A percentile compares a stretch with the other conserved stretches of the same genome.
These are phyloP conservation scores for Plasmopara halstedii DNA, from an alignment of 352 stramenopile species.

Conservation along the genomic window DNA sequence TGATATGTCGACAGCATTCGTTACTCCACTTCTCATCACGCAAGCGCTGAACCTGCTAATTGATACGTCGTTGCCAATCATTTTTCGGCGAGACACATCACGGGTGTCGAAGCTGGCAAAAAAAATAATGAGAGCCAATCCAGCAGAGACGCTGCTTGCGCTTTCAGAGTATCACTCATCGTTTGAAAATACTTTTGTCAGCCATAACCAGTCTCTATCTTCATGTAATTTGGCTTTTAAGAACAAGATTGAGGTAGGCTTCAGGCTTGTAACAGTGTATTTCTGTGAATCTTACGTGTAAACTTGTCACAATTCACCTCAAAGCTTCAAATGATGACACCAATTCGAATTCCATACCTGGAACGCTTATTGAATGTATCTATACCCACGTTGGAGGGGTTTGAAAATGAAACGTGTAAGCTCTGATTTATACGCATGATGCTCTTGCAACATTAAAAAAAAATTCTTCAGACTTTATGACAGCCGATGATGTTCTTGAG, in stretches of 20 bases:
- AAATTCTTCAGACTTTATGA: slow-evolving; percentile 60
- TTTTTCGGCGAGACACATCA: slow-evolving; percentile 54
- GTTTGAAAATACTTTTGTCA: slow-evolving; percentile 51
- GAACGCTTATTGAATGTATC: slow-evolving; percentile 64
- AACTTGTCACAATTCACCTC: background rate
- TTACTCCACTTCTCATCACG: slow-evolving; percentile 79
- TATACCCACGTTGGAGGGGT: slow-evolving; percentile 72
- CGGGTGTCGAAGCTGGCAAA: slow-evolving; percentile 67
- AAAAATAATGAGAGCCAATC: slow-evolving; percentile 78
- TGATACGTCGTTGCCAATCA: slow-evolving; percentile 64
- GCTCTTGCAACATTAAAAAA: background rate
- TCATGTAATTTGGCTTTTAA: slow-evolving; percentile 54
- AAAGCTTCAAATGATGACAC: slow-evolving; percentile 84
- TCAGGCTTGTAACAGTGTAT: background rate
- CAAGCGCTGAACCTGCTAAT: slow-evolving; percentile 81
- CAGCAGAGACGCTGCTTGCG: slow-evolving; percentile 68
- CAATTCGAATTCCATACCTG: slow-evolving; percentile 82
- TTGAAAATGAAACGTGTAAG: slow-evolving; percentile 74
- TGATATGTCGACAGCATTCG: slow-evolving; percentile 82
- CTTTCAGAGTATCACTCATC: slow-evolving; percentile 79
- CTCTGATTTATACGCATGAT: background rate
- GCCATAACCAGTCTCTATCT: slow-evolving; percentile 16
- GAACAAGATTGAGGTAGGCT: slow-evolving; percentile 70
- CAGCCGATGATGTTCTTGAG: slow-evolving; percentile 73
- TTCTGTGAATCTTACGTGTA: background rate